These are phyloP conservation scores for Cardiospermum halicacabum DNA, from an alignment of 345 rosid genomes.

Conservation along the genomic window DNA sequence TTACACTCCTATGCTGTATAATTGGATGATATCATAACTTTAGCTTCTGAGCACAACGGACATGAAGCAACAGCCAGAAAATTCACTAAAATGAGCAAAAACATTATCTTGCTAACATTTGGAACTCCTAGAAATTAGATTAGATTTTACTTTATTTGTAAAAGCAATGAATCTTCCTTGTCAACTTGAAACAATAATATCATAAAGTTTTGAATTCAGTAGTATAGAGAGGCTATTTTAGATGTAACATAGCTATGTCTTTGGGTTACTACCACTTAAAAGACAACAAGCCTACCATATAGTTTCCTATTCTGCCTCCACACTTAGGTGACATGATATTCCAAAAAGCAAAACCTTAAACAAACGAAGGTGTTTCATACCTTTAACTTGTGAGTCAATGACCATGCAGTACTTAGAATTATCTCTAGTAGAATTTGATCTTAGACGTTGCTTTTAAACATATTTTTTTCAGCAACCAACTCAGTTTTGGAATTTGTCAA, in stretches of 20 bases:
- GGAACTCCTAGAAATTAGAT: neutral
- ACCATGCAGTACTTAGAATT: neutral
- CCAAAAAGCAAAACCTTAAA: neutral
- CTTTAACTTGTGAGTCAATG: slow-evolving; percentile 11
- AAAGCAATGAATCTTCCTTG: neutral
- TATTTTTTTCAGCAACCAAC: slow-evolving; percentile 6
- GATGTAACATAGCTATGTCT: neutral
- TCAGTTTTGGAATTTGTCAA: slow-evolving; percentile 10
- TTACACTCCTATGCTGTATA: neutral
- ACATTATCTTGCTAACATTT: neutral
- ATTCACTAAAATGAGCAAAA: slow-evolving; percentile 6
- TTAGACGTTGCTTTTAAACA: slow-evolving; percentile 2
- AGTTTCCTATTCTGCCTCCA: neutral
- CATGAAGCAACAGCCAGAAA: neutral
- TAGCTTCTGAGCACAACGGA: too few relatives aligned
- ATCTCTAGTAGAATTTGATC: neutral
- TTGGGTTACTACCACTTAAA: slow-evolving; percentile 1
- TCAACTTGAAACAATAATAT: slow-evolving; percentile 2
- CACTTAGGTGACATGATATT: neutral
- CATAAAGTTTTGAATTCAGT: neutral
- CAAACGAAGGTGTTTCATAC: neutral
- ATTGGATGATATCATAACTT: neutral
- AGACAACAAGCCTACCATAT: neutral
- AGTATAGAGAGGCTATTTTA: neutral
- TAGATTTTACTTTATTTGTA: neutral